Base-by-base conservation (phyloP, 2,329 filamentous ascomycete genomes). In the Nothopassalora personata region DNA sequence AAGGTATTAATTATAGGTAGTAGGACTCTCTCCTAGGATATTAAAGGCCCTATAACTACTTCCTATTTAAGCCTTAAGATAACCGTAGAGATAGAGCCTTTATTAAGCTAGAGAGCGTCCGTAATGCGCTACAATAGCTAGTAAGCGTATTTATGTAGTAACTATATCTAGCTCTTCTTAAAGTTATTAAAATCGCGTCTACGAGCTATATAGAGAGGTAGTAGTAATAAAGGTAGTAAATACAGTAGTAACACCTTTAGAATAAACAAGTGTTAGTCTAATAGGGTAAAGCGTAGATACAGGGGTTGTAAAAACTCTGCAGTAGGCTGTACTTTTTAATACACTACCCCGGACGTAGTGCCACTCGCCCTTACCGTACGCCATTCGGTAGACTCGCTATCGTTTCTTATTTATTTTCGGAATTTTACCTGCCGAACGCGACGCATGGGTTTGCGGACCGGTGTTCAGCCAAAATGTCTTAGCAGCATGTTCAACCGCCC, bases 401-500 rank as follows among this genome's bases (percentile, higher is more conserved):
- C n/a, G n/a, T n/a, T n/a, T n/a, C n/a, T n/a, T n/a, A n/a, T n/a
- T n/a, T n/a, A n/a, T n/a, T n/a, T n/a, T n/a, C n/a, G n/a, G n/a
- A n/a, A n/a, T n/a, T n/a, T n/a, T n/a, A n/a, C n/a, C n/a, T n/a
- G n/a, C n/a, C n/a, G n/a, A n/a, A n/a, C n/a, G n/a, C n/a, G n/a
- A n/a, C n/a, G n/a, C n/a, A n/a, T n/a, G n/a, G n/a, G n/a, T n/a
- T n/a, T n/a, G n/a, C 11, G 11, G 31, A 11, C 1, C 31, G 8
- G 31, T 8, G 11, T 4, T 34, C 2, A 2, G 89, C 19, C 86
- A 88, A 0, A 80, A 87, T 68, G 81, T 23, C 23, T 23, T 3
- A 23, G 23, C 23, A 23, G 23, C 23, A 23, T 23, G 23, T 23
- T 23, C 3, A 23, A 23, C 23, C 23, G 23, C 23, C 23, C 23